Conservation (phyloP, 768 basidiomycete species). For the Russula emetica region DNA sequence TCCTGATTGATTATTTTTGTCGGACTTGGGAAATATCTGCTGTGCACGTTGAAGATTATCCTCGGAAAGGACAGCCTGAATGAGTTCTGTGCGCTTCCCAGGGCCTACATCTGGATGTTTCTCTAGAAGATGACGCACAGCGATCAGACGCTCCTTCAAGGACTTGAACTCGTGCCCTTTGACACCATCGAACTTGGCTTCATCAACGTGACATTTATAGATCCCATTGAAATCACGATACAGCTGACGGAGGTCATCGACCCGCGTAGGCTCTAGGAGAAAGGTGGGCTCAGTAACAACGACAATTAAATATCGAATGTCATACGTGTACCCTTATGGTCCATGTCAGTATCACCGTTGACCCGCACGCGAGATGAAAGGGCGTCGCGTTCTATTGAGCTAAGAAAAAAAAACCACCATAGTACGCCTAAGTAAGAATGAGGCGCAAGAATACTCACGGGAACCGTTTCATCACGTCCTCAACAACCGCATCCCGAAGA, state of each 20-base stretch:
- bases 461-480: not conserved
- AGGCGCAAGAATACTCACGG: not conserved
- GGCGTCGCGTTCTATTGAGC: not conserved
- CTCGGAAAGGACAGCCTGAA: not conserved
- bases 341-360: not conserved
- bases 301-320: not conserved
- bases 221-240: not conserved
- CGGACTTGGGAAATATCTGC: not conserved
- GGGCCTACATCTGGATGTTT: not conserved
- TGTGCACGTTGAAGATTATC: not conserved
- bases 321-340: not conserved
- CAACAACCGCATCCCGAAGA: not conserved
- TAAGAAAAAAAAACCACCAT: not conserved
- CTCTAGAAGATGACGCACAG: not conserved
- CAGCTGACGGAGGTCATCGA: not conserved
- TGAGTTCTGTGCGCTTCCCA: not conserved
- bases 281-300: not conserved
- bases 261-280: not conserved
- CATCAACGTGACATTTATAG: not conserved
- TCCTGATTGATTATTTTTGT: no score
- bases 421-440: not conserved
- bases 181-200: not conserved
- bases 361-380: not conserved
- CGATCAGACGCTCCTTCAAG: slow-evolving; percentile 1
- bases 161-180: not conserved